Conservation (phyloP, 176 grass and related monocot species). For the Aegilops longissima region DNA sequence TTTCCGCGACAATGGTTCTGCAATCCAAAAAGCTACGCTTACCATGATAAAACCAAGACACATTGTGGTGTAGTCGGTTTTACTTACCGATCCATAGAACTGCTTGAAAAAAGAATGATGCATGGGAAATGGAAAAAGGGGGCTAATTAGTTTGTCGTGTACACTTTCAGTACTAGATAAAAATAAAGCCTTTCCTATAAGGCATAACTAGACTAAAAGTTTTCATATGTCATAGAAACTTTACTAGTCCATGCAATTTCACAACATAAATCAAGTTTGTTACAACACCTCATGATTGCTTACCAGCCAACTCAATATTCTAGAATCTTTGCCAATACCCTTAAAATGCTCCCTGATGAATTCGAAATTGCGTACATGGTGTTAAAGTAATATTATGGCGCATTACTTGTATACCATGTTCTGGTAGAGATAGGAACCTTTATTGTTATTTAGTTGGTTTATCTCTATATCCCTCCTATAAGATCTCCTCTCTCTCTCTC, state of each 20-base stretch:
- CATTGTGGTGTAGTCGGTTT: conserved; percentile 70
- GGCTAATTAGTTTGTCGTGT: conserved; percentile 8
- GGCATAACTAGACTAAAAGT: not conserved
- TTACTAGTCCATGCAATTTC: too few relatives aligned
- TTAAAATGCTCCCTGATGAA: conserved; percentile 89
- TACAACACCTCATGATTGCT: conserved; percentile 36
- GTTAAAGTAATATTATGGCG: too few relatives aligned
- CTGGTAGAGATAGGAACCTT: too few relatives aligned
- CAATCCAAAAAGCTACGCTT: conserved; percentile 34
- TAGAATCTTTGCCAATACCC: conserved; percentile 78
- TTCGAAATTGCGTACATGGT: conserved; percentile 43
- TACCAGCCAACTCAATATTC: conserved; percentile 92
- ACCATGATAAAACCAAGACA: conserved; percentile 89
- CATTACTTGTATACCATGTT: too few relatives aligned
- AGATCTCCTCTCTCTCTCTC: too few relatives aligned
- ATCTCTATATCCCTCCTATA: too few relatives aligned
- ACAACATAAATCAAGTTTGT: too few relatives aligned
- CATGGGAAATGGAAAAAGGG: conserved; percentile 7
- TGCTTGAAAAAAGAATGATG: conserved; percentile 87
- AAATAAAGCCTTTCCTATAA: not conserved
- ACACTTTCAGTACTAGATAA: not conserved
- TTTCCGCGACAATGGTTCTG: conserved; percentile 69
- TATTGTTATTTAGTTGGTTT: too few relatives aligned
- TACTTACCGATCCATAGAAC: conserved; percentile 64
- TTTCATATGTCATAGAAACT: not conserved